Evolutionary conservation across 352 stramenopile species (phyloP), one percentile per base, ranked within the genome.

Genomic region (Phytophthora pinifolia): DNA sequence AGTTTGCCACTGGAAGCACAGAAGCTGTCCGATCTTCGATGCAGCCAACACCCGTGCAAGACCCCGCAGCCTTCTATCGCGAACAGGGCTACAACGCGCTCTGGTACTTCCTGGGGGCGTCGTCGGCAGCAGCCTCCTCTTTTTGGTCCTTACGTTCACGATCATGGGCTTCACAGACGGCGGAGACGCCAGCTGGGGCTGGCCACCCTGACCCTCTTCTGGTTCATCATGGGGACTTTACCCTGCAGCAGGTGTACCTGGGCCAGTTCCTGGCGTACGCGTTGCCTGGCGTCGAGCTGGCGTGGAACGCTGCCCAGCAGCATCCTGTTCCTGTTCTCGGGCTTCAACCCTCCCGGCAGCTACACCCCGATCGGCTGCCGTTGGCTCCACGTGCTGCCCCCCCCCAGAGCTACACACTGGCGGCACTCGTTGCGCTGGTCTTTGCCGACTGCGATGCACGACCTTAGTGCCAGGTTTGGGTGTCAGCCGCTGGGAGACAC

Each of bases 81-180:
- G 71, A 80, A 39, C 56, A 88, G 44, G 95, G 90, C 61, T 98
- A 97, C 58, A 68, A 79, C 33, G 52, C 74, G 10, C 38, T 67
- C 10, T 75, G 79, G 37, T 89, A 96, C 51, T 68, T 70, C 25
- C 13, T 92, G 5, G 74, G 77, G 0, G 83, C 60, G 48, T 65
- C n/a, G 27, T 66, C 12, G 33, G 57, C 30, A 65, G 49, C 29
- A 59, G 44, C 14, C 41, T 73, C 4, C n/a, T 76, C 32, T 79
- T 76, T 42, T 70, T 58, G 3, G 30, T 53, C 14, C 54, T 74
- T 17, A 67, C 67, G 22, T 78, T 74, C 50, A 66, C 66, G 3
- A 62, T 76, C 35, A 67, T 79, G 10, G 65, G 70, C 2, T 75
- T 79, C 46, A 62, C 67, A 13, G 63, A 58, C 34, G 56, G 65